Base-by-base conservation (phyloP, 2,329 filamentous ascomycete species). In the Fusarium coffeatum region DNA sequence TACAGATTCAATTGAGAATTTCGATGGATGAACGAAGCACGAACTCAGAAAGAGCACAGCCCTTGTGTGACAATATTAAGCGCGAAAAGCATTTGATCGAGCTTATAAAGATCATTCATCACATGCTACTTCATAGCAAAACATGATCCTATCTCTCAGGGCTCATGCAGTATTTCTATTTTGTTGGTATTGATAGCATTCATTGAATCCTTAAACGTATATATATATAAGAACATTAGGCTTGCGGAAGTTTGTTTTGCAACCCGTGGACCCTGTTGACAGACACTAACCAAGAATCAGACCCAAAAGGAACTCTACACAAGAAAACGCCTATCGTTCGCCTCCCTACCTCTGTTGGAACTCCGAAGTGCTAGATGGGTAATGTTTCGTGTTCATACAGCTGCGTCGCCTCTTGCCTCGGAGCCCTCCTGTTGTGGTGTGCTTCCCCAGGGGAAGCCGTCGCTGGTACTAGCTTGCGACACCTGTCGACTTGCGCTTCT, bases 331-430 rank as follows among this genome's bases (percentile, higher is more conserved):
- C 67, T 34, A 55, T 68, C 53, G 50, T 64, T 68, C 68, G 59
- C 68, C 68, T 65, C 63, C 49, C 54, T 45, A 47, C 47, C 42
- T 63, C 67, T 70, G 30, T 64, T 45, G 40, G 67, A 60, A 68
- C 67, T 61, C 64, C 53, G 23, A 43, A 51, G 68, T 55, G 68
- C 55, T 48, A 50, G 25, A 55, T 59, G 45, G 10, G 34, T 16
- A 60, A 49, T 37, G 45, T 45, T 54, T 48, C 46, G 28, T 68
- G 73, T 64, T 80, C 71, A 82, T 77, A 80, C 79, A 76, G 70
- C 76, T 58, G 79, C 76, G 56, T 79, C 76, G 22, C 62, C 69
- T 50, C 58, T 64, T 42, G 20, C 42, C 47, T 55, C 59, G 51
- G 55, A 61, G 25, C 57, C 55, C 13, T 77, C 72, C 51, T 74